These are phyloP conservation scores for Dichotomocladium elegans DNA, from an alignment of 371 early-diverging fungal species.

Conservation along the genomic window DNA sequence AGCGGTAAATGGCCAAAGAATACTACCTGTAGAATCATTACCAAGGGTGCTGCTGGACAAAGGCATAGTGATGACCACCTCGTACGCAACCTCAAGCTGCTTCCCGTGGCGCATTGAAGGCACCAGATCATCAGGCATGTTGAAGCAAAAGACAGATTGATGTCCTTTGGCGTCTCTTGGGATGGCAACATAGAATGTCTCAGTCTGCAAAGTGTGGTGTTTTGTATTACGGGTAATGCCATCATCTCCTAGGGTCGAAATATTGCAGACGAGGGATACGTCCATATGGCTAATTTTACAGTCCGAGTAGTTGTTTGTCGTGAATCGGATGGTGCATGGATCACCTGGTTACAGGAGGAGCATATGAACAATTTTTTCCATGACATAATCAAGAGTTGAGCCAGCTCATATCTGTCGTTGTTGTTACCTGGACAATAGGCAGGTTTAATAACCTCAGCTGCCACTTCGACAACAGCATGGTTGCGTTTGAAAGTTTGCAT, in stretches of 20 bases:
- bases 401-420: background rate
- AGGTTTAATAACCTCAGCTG: constrained; percentile 31
- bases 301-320: constrained; percentile 30
- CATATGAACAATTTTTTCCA: background rate
- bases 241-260: background rate
- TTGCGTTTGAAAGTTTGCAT: constrained; percentile 18
- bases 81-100: constrained; percentile 25
- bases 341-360: constrained; percentile 25
- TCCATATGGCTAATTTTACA: constrained; percentile 33
- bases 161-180: constrained; percentile 25
- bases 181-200: constrained; percentile 30
- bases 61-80: constrained; percentile 26
- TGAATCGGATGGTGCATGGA: constrained; percentile 32
- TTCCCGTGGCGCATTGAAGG: constrained; percentile 26
- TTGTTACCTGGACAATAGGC: constrained; percentile 39
- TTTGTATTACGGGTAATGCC: constrained; percentile 1
- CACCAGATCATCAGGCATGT: constrained; percentile 23
- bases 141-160: constrained; percentile 30
- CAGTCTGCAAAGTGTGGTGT: constrained; percentile 23
- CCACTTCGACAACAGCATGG: constrained; percentile 19
- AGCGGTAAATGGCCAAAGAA: background rate
- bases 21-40: constrained; percentile 12
- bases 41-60: background rate
- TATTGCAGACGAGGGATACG: constrained; percentile 19
- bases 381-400: background rate